A percentile compares a stretch with the other conserved stretches of the same genome.
Evolutionary conservation across 306 rosid species (phyloP).

Genomic region (Myrica gale): DNA sequence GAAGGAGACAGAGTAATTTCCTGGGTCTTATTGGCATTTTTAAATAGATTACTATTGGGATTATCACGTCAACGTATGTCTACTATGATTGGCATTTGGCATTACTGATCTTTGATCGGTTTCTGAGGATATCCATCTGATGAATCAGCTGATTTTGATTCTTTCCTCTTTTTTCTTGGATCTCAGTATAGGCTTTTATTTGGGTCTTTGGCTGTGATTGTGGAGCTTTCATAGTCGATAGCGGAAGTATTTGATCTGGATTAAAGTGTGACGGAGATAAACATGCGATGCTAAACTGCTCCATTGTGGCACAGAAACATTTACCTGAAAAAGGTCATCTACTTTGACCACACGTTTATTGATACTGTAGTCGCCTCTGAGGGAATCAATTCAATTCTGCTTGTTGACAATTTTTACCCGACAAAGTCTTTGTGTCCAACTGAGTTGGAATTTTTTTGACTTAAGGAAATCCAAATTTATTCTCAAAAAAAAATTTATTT

Average conservation of each 20-base stretch:
- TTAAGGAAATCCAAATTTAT: too few relatives aligned
- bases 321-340: too few relatives aligned
- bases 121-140: neutral
- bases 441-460: too few relatives aligned
- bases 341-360: too few relatives aligned
- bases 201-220: neutral
- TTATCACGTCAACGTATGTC: neutral
- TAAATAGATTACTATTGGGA: neutral
- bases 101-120: neutral
- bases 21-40: neutral
- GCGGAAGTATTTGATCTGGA: too few relatives aligned
- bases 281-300: too few relatives aligned
- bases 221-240: neutral
- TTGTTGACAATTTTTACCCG: too few relatives aligned
- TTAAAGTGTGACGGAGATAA: too few relatives aligned
- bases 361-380: too few relatives aligned
- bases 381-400: neutral
- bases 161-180: neutral
- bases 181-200: neutral
- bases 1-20: slow-evolving; percentile 71
- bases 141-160: neutral
- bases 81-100: neutral
- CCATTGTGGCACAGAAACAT: too few relatives aligned
- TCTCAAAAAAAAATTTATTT: too few relatives aligned
- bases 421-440: too few relatives aligned